A percentile compares a stretch with the other conserved stretches of the same genome.
Evolutionary conservation across 2,329 filamentous ascomycete species (phyloP).

Genomic region (Diplodia scrobiculata): DNA sequence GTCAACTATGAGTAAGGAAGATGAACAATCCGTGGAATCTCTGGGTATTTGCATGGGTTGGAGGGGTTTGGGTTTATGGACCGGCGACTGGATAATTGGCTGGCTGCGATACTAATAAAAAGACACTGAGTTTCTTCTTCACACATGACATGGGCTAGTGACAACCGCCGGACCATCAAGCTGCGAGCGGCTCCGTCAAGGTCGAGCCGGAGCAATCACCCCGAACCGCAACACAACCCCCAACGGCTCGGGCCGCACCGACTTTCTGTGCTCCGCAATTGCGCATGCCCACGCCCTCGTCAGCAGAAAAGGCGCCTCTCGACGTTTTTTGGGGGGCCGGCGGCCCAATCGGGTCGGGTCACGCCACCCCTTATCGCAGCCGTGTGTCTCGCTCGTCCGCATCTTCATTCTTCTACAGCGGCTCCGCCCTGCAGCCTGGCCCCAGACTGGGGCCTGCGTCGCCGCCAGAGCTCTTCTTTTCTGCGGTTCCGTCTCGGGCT

Average conservation of each 20-base stretch:
- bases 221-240: not conserved
- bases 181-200: not conserved
- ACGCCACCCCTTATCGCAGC: slow-evolving; percentile 5
- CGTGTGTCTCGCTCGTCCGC: not conserved
- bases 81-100: not conserved
- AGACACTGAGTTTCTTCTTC: not conserved
- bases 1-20: not conserved
- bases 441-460: not conserved
- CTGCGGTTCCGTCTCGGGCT: not conserved
- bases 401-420: slow-evolving; percentile 12
- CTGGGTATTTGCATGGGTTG: not conserved
- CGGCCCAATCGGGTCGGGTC: not conserved
- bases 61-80: not conserved
- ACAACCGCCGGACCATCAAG: not conserved
- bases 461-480: not conserved
- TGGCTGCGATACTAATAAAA: not conserved
- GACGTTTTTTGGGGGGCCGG: not conserved
- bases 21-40: not conserved
- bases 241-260: slow-evolving; percentile 2
- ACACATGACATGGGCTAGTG: too few species aligned
- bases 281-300: not conserved
- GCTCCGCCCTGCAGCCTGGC: slow-evolving; percentile 1
- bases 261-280: slow-evolving; percentile 1
- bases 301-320: not conserved
- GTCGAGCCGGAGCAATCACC: not conserved